phyloP scores from a whole-genome alignment of 208 protist species.

The Acanthamoeba sp. region DNA sequence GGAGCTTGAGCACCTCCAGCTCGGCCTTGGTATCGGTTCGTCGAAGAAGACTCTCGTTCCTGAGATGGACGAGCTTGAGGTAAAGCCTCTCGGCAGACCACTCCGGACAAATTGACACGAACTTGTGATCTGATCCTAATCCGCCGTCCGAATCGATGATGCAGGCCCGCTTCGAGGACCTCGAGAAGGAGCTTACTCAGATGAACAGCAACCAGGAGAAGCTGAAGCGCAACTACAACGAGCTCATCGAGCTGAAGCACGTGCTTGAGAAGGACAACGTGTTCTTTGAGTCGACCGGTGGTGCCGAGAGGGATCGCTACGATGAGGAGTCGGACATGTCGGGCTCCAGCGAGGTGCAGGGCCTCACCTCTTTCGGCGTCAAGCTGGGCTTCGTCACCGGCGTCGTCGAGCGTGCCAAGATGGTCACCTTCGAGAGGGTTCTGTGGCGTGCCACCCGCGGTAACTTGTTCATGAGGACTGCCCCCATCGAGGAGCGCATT shows the following conservation, averaged over 20 bases:
- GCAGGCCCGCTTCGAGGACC: conserved; percentile 80
- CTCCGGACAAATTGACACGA: not conserved
- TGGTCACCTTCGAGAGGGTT: conserved; percentile 94
- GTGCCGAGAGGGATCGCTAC: not conserved
- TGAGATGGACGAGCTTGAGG: conserved; percentile 87
- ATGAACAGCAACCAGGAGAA: conserved; percentile 91
- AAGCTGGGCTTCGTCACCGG: conserved; percentile 94
- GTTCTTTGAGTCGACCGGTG: conserved; percentile 87
- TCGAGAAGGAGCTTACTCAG: conserved; percentile 94
- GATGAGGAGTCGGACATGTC: conserved; percentile 32
- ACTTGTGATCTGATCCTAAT: not conserved
- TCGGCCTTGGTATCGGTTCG: not conserved
- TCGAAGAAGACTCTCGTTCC: not conserved
- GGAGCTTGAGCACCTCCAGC: not conserved
- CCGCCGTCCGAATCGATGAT: too few species aligned
- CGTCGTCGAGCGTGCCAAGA: conserved; percentile 93
- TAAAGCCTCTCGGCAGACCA: not conserved
- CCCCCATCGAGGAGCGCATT: conserved; percentile 94
- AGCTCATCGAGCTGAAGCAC: conserved; percentile 88
- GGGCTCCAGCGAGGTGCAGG: conserved; percentile 6
- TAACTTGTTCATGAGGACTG: conserved; percentile 96
- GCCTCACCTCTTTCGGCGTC: conserved; percentile 41
- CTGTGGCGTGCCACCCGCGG: conserved; percentile 97
- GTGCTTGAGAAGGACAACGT: conserved; percentile 86
- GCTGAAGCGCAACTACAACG: conserved; percentile 87